Evolutionary conservation across 495 filamentous ascomycete genomes (phyloP).

Genomic region (Xylaria intraflava): DNA sequence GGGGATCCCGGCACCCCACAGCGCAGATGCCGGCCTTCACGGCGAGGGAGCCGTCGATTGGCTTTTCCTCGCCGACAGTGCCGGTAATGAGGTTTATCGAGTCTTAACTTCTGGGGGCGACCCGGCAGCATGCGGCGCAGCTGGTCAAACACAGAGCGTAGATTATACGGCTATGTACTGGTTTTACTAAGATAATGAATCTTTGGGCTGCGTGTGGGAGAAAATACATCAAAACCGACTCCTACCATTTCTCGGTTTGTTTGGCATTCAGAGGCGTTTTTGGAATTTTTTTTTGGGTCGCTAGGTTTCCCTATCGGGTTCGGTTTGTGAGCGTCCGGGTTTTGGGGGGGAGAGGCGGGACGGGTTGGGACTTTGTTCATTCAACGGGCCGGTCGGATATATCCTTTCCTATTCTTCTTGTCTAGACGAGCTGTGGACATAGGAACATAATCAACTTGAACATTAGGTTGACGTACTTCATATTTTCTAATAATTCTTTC

Average conservation of each 20-base stretch:
- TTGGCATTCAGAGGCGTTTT: not conserved
- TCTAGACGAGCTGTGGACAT: not conserved
- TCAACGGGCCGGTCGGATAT: not conserved
- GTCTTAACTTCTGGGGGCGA: conserved; percentile 61
- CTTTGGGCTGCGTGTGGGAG: too few species aligned
- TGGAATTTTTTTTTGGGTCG: too few species aligned
- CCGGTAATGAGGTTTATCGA: conserved; percentile 55
- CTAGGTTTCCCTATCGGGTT: too few species aligned
- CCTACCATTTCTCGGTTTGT: not conserved
- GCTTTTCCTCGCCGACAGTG: conserved; percentile 52
- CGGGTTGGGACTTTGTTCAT: not conserved
- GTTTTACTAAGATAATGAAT: conserved; percentile 46
- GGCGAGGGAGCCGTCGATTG: conserved; percentile 55
- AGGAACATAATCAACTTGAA: not conserved
- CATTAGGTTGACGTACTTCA: not conserved
- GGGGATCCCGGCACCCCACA: conserved; percentile 44
- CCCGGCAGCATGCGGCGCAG: conserved; percentile 41
- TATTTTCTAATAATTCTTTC: not conserved
- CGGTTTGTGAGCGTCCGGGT: not conserved
- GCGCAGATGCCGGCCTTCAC: conserved; percentile 35
- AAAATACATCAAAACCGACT: too few species aligned
- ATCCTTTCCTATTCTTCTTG: not conserved
- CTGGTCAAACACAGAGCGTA: conserved; percentile 40
- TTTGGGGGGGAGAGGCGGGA: not conserved
- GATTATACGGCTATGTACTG: conserved; percentile 67